A percentile compares a stretch with the other conserved stretches of the same genome.
Conservation (phyloP, 768 basidiomycete genomes). For the Obba rivulosa region DNA sequence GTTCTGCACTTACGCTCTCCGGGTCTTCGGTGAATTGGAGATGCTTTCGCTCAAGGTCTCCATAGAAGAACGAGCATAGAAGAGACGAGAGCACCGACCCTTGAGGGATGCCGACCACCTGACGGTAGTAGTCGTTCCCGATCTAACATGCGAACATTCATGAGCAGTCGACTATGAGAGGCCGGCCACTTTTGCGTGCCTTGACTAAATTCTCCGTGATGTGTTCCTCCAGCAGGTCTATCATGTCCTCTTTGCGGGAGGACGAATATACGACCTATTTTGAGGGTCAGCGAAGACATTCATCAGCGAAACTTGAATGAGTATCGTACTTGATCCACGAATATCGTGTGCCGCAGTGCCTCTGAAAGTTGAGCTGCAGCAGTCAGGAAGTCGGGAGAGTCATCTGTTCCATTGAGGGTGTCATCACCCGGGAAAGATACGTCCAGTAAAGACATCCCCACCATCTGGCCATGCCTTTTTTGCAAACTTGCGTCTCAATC, state of each 20-base stretch:
- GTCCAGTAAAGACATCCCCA: slow-evolving; percentile 19
- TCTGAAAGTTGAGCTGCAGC: slow-evolving; percentile 65
- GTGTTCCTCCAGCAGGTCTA: slow-evolving; percentile 80
- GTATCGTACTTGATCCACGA: slow-evolving; percentile 70
- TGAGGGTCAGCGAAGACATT: background rate
- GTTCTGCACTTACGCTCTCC: slow-evolving; percentile 65
- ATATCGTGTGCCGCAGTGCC: slow-evolving; percentile 67
- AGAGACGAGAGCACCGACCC: slow-evolving; percentile 93
- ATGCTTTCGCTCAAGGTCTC: slow-evolving; percentile 71
- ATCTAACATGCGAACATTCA: slow-evolving; percentile 44
- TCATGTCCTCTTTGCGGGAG: slow-evolving; percentile 50
- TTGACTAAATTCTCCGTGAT: slow-evolving; percentile 92
- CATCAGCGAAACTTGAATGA: background rate
- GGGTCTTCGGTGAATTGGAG: slow-evolving; percentile 49
- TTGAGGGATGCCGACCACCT: slow-evolving; percentile 94
- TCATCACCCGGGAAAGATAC: too few relatives aligned
- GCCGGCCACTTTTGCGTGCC: slow-evolving; percentile 29
- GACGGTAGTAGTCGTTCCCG: slow-evolving; percentile 73
- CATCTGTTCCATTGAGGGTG: slow-evolving; percentile 46
- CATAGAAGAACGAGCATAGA: slow-evolving; percentile 94
- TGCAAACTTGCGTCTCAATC: slow-evolving; percentile 49
- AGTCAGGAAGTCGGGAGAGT: slow-evolving; percentile 68
- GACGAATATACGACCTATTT: slow-evolving; percentile 48
- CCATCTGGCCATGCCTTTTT: slow-evolving; percentile 68
- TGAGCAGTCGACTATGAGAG: background rate